Evolutionary conservation across 164 flowering plant genomes (phyloP), one percentile per base, ranked within the genome.

Genomic region (Paratinospora sagittata): DNA sequence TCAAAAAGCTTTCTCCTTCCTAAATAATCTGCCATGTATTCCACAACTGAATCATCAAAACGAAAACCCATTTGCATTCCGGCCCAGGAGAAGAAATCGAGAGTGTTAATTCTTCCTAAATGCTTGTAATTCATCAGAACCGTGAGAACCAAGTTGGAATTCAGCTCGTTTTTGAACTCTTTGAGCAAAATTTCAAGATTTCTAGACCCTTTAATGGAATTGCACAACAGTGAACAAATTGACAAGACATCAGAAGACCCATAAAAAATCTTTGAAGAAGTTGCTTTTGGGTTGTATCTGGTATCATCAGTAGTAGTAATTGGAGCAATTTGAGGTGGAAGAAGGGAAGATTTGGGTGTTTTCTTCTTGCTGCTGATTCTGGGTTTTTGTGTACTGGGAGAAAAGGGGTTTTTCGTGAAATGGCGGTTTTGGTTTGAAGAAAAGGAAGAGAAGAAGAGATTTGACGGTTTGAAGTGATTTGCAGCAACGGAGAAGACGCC

Each of bases 1-100:
- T 84, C 87, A 49, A 84, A 84, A 34, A 84, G 81, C 78, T 84
- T 82, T 81, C 87, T 79, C 71, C 84, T 69, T 33, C 87, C 80
- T n/a, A 84, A 68, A 70, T 81, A 84, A 76, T 84, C 83, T 27
- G 82, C 84, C 81, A 75, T 78, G 72, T 82, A 84, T 37, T 82
- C 85, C 62, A 82, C 60, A 78, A 84, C 81, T 30, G 74, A 70
- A 65, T 82, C 85, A 58, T 84, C 81, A 70, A 84, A 82, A 70
- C 34, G 34, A 76, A 82, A 82, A 13, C 80, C 79, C 76, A 84
- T 41, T 43, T 78, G 79, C 27, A 68, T 34, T 19, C 84, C 87
- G 57, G 84, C 84, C 87, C 85, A 84, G 10, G 84, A 82, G 68
- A 82, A 81, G 76, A 82, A 84, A 19, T 78, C 81, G 63, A 84